Evolutionary conservation across 2,329 filamentous ascomycete genomes (phyloP), one percentile per base, ranked within the genome.

Genomic region (Trichoderma polysporum): DNA sequence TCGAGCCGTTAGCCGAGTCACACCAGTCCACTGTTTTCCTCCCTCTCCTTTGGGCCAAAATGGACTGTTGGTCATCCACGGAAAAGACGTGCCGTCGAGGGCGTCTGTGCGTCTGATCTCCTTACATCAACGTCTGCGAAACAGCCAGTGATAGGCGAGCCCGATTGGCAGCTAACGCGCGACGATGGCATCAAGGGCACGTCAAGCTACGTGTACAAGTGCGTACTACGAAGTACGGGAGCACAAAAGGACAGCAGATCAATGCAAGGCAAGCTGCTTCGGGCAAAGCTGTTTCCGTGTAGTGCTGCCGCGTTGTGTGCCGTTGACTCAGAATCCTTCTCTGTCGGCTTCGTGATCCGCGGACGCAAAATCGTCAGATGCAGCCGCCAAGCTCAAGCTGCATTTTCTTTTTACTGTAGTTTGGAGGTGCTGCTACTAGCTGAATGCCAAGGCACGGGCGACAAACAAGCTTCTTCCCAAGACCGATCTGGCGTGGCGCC

Each of bases 391-490:
- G 49, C 22, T 19, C 58, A 37, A 56, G 37, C 35, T 41, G 25
- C 33, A 50, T 39, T 10, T 52, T 29, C 41, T 45, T n/a, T n/a
- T n/a, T n/a, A n/a, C n/a, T n/a, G n/a, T n/a, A 61, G 58, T 10
- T 19, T 45, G 31, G 12, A 29, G n/a, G 45, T 22, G 25, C 47
- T 22, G 41, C 25, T 50, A 15, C 25, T 52, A 52, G 58, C 45
- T 47, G 47, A 22, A 47, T 56, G 37, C 60, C 60, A 64, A 64
- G 60, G 50, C 50, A 47, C 60, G 50, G 29, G 50, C 50, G 17
- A 47, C 29, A 64, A 64, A 54, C 60, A 64, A 64, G 60, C 60
- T 64, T 64, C 60, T 64, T 56, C 60, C 35, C 37, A 64, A 56
- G 49, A 64, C 50, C 60, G 60, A 64, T 64, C 60, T 64, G 60